Percentiles rank a stretch among this genome's conserved stretches.
Conservation (phyloP, 2,329 filamentous ascomycete genomes). For the Clonostachys sp. region DNA sequence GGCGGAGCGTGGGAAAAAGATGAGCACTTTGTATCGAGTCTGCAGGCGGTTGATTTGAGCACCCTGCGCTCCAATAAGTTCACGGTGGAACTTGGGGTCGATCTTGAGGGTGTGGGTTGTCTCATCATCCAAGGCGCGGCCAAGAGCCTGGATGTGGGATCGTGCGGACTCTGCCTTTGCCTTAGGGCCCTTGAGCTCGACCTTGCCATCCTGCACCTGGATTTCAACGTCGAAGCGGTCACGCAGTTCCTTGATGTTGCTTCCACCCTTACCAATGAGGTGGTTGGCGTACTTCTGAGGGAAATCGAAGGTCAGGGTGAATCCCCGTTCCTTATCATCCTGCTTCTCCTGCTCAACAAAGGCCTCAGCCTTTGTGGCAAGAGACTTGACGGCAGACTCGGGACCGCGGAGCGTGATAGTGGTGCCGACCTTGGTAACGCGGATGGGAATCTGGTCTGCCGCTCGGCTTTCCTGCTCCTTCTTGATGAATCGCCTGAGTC, state of each 20-base stretch:
- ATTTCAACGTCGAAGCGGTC: conserved; percentile 70
- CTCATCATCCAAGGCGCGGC: conserved; percentile 85
- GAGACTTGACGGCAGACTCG: conserved; percentile 62
- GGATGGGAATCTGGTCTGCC: conserved; percentile 54
- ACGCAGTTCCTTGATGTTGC: conserved; percentile 60
- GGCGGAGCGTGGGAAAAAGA: conserved; percentile 78
- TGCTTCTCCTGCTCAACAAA: conserved; percentile 86
- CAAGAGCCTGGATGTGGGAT: conserved; percentile 73
- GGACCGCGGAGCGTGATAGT: conserved; percentile 75
- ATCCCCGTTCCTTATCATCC: conserved; percentile 90
- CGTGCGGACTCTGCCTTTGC: conserved; percentile 88
- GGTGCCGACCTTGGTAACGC: conserved; percentile 54
- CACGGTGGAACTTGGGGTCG: conserved; percentile 88
- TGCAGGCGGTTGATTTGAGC: conserved; percentile 88
- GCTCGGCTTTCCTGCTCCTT: conserved; percentile 55
- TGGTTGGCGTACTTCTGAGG: conserved; percentile 93
- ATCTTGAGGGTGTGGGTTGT: conserved; percentile 83
- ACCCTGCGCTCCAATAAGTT: conserved; percentile 86
- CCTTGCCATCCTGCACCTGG: conserved; percentile 88
- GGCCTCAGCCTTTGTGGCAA: conserved; percentile 67
- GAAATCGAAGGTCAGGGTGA: conserved; percentile 83
- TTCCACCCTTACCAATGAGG: conserved; percentile 64
- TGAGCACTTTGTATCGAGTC: conserved; percentile 86
- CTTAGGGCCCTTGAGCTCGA: conserved; percentile 92
- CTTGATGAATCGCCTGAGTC: conserved; percentile 59